phyloP scores from a whole-genome alignment of 331 rosid species.

The Saraca asoca region DNA sequence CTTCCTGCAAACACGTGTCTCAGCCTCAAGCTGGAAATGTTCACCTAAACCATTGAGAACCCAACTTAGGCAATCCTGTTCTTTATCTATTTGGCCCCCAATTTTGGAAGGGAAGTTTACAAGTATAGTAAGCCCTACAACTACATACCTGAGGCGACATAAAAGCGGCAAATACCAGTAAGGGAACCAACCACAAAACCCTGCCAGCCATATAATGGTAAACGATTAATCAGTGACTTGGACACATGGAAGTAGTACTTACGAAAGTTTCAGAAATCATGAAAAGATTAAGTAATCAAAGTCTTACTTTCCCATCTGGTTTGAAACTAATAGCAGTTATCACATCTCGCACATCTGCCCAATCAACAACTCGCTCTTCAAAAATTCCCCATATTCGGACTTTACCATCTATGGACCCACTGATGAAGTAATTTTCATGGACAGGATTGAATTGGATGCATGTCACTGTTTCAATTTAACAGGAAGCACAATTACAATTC shows the following conservation, averaged over 20 bases:
- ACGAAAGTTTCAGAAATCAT: too few species aligned
- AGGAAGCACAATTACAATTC: constrained; percentile 25
- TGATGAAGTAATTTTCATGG: constrained; percentile 48
- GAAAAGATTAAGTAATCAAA: too few species aligned
- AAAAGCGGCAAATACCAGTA: constrained; percentile 70
- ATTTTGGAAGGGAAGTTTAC: neutral
- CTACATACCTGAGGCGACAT: constrained; percentile 65
- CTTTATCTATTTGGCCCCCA: constrained; percentile 3
- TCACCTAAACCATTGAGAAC: constrained; percentile 50
- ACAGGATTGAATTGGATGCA: constrained; percentile 89
- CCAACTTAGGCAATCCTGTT: constrained; percentile 33
- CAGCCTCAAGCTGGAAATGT: constrained; percentile 52
- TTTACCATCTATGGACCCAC: too few species aligned
- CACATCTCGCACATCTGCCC: too few species aligned
- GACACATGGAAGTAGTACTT: too few species aligned
- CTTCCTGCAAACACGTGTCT: constrained; percentile 52
- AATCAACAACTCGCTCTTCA: too few species aligned
- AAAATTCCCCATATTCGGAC: too few species aligned
- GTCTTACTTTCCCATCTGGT: too few species aligned
- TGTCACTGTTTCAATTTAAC: constrained; percentile 60
- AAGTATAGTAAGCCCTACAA: neutral
- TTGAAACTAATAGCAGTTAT: too few species aligned
- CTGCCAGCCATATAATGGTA: constrained; percentile 36
- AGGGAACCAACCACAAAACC: constrained; percentile 78
- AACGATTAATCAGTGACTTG: too few species aligned